A percentile compares a stretch with the other conserved stretches of the same genome.
Evolutionary conservation across 78 protist genomes (phyloP).

Genomic region (Speleostelium caveatum): DNA sequence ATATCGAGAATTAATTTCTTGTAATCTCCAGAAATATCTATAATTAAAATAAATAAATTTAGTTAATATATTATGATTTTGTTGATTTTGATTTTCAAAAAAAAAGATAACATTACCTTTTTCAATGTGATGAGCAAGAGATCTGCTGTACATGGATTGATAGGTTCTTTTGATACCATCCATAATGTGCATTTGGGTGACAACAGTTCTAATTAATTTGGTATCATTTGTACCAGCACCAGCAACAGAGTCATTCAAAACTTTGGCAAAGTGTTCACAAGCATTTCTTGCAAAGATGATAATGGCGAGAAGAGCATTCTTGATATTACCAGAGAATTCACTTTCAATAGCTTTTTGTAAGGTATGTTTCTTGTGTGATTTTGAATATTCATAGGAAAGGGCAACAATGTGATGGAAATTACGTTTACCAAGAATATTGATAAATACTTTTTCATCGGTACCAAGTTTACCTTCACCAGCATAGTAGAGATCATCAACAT

Average conservation of each 20-base stretch:
- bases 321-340: slow-evolving; percentile 64
- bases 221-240: slow-evolving; percentile 77
- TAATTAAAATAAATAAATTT: no score
- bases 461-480: slow-evolving; percentile 80
- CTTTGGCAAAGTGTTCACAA: slow-evolving; percentile 49
- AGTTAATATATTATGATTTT: no score
- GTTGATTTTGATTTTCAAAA: no score
- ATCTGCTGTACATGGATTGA: neutral
- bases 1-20: slow-evolving; percentile 49
- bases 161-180: slow-evolving; percentile 1
- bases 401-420: slow-evolving; percentile 26
- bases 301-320: slow-evolving; percentile 34
- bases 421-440: slow-evolving; percentile 29
- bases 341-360: slow-evolving; percentile 35
- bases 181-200: slow-evolving; percentile 24
- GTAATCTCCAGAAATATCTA: slow-evolving; percentile 47
- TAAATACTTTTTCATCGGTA: slow-evolving; percentile 63
- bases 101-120: no score
- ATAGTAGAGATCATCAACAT: slow-evolving; percentile 52
- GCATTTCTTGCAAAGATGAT: slow-evolving; percentile 18
- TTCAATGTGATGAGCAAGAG: slow-evolving; percentile 1
- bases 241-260: slow-evolving; percentile 23
- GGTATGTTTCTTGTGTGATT: slow-evolving; percentile 40
- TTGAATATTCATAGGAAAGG: slow-evolving; percentile 16
- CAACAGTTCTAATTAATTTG: slow-evolving; percentile 30